Evolutionary conservation across 2,329 filamentous ascomycete genomes (phyloP).

Genomic region (Nemania bipapillata): DNA sequence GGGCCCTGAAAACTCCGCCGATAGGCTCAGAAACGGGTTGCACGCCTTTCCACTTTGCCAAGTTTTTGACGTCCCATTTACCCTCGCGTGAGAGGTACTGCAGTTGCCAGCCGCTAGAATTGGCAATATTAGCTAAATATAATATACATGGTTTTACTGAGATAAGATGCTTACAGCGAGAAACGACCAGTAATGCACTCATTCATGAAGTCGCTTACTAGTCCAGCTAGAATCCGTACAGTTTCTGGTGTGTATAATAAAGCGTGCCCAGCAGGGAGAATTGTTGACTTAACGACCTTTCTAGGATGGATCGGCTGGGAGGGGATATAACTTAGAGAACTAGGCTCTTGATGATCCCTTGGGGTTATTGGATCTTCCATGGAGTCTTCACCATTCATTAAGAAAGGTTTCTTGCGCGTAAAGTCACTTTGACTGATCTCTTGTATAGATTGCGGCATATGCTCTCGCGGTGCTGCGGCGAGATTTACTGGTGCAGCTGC

Average conservation of each 20-base stretch:
- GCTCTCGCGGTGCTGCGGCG: constrained; percentile 48
- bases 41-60: constrained; percentile 88
- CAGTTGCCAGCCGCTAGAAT: constrained; percentile 78
- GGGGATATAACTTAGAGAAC: constrained; percentile 56
- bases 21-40: constrained; percentile 81
- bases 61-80: constrained; percentile 98
- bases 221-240: constrained; percentile 79
- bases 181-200: constrained; percentile 79
- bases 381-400: constrained; percentile 42
- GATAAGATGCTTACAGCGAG: constrained; percentile 61
- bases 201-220: constrained; percentile 84
- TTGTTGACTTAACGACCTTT: constrained; percentile 71
- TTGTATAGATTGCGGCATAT: constrained; percentile 54
- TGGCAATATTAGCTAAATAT: constrained; percentile 17
- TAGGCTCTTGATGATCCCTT: constrained; percentile 57
- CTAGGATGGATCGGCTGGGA: constrained; percentile 60
- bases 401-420: constrained; percentile 43
- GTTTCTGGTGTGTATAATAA: constrained; percentile 82
- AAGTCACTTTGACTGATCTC: constrained; percentile 56
- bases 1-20: constrained; percentile 81
- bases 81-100: constrained; percentile 87
- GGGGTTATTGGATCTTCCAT: constrained; percentile 59
- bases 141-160: background rate
- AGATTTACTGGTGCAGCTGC: constrained; percentile 61
- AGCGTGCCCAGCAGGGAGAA: constrained; percentile 82